These are phyloP conservation scores for Artomyces pyxidatus DNA, from an alignment of 768 basidiomycete species.

Conservation along the genomic window DNA sequence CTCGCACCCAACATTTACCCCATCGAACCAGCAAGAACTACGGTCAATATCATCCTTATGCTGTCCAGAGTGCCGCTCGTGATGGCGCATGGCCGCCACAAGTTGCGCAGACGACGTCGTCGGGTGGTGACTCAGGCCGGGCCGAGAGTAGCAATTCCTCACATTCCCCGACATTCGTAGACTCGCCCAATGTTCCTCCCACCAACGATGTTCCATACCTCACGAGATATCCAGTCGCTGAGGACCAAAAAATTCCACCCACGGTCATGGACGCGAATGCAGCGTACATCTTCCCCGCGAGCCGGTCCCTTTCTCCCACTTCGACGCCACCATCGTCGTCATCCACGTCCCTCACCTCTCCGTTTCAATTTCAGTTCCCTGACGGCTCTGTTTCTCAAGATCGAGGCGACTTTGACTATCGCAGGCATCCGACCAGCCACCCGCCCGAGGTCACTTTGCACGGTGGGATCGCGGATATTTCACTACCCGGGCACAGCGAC, in stretches of 20 bases:
- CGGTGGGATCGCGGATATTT: conserved; percentile 67
- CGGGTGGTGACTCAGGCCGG: conserved; percentile 34
- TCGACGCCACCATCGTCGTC: conserved; percentile 58
- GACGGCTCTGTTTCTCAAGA: conserved; percentile 47
- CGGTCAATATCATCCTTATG: conserved; percentile 32
- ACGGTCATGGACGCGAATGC: conserved; percentile 40
- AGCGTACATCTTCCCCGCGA: conserved; percentile 54
- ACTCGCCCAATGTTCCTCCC: conserved; percentile 47
- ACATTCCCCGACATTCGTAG: conserved; percentile 45
- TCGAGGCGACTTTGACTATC: conserved; percentile 58
- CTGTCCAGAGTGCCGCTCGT: conserved; percentile 18
- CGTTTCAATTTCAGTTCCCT: conserved; percentile 60
- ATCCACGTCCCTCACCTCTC: conserved; percentile 51
- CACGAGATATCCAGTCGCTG: conserved; percentile 33
- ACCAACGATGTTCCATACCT: conserved; percentile 41
- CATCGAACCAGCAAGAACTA: conserved; percentile 45
- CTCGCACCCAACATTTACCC: conserved; percentile 22
- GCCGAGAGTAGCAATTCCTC: conserved; percentile 36
- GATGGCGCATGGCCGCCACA: conserved; percentile 21
- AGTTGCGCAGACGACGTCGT: conserved; percentile 26
- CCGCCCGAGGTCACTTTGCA: conserved; percentile 61
- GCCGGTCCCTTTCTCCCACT: conserved; percentile 66
- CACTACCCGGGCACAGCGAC: conserved; percentile 44
- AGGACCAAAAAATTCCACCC: conserved; percentile 50
- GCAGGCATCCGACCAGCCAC: conserved; percentile 45